phyloP scores from a whole-genome alignment of 192 early-diverging fungal species.

The Podila epigama region DNA sequence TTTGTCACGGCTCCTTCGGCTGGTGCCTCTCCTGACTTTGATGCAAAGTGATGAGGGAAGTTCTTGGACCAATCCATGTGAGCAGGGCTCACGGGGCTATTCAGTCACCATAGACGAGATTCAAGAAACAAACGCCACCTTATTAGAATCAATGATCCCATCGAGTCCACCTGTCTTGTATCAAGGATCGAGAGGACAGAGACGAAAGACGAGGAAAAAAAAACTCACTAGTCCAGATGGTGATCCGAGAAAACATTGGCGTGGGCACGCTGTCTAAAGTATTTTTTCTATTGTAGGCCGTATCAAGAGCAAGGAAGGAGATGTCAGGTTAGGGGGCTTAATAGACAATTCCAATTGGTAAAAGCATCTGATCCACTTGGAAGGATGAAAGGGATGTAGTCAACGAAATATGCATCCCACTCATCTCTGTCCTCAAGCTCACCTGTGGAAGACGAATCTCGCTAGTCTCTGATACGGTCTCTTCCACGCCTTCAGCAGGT shows the following conservation, averaged over 20 bases:
- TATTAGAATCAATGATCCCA: neutral
- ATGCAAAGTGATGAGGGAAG: conserved; percentile 75
- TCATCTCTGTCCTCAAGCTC: neutral
- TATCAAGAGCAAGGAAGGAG: neutral
- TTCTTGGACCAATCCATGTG: conserved; percentile 90
- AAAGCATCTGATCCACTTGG: too few species aligned
- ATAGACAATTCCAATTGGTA: too few species aligned
- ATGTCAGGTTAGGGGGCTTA: too few species aligned
- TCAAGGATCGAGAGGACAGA: neutral
- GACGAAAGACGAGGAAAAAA: neutral
- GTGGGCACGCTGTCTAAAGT: conserved; percentile 89
- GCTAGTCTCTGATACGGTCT: neutral
- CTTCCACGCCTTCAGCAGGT: neutral
- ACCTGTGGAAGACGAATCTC: neutral
- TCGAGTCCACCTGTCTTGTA: neutral
- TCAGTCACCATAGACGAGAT: neutral
- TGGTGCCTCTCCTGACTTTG: conserved; percentile 40
- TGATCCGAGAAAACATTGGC: conserved; percentile 98
- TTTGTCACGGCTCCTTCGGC: conserved; percentile 19
- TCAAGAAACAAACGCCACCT: neutral
- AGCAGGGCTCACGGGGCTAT: conserved; percentile 77
- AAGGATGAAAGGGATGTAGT: too few species aligned
- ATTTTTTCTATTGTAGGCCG: conserved; percentile 72
- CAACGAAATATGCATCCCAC: too few species aligned
- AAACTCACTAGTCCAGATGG: conserved; percentile 82